Percentiles rank a stretch among this genome's conserved stretches.
phyloP scores from a whole-genome alignment of 1,284 basidiomycete species.

The Papiliotrema flavescens region DNA sequence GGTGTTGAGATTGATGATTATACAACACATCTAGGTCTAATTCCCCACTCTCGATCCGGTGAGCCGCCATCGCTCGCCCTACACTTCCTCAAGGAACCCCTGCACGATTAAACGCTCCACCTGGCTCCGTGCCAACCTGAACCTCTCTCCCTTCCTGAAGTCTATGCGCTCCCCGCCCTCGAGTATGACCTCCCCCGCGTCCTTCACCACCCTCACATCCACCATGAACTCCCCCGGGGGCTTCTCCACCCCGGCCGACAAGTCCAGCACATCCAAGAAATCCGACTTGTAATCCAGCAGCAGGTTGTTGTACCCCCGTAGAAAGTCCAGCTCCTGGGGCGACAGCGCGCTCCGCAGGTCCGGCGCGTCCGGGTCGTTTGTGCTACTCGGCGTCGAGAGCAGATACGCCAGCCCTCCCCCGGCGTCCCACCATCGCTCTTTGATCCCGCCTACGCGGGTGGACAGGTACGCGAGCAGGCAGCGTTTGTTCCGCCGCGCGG shows the following conservation, averaged over 20 bases:
- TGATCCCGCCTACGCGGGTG: conserved; percentile 74
- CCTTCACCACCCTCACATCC: conserved; percentile 56
- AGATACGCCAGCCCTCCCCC: conserved; percentile 87
- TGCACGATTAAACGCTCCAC: conserved; percentile 89
- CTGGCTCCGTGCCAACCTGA: conserved; percentile 77
- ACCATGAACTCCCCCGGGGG: conserved; percentile 55
- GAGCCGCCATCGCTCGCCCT: not conserved
- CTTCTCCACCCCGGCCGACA: conserved; percentile 68
- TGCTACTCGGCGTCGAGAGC: conserved; percentile 54
- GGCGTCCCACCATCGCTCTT: conserved; percentile 82
- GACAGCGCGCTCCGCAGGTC: conserved; percentile 75
- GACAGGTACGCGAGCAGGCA: conserved; percentile 88
- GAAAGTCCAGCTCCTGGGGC: conserved; percentile 86
- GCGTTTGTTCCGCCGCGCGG: conserved; percentile 85
- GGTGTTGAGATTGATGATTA: not conserved
- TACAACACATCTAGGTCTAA: not conserved
- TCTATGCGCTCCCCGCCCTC: conserved; percentile 76
- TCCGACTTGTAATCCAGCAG: conserved; percentile 80
- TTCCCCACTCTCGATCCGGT: too few relatives aligned
- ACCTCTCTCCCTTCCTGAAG: conserved; percentile 81
- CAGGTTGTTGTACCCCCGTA: conserved; percentile 74
- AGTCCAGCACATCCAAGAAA: conserved; percentile 79
- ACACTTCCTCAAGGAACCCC: conserved; percentile 72
- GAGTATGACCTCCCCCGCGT: conserved; percentile 85
- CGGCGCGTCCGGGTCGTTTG: conserved; percentile 17